Percentiles rank a stretch among this genome's conserved stretches.
Conservation (phyloP, 2,329 filamentous ascomycete species). For the Claviceps maximensis region DNA sequence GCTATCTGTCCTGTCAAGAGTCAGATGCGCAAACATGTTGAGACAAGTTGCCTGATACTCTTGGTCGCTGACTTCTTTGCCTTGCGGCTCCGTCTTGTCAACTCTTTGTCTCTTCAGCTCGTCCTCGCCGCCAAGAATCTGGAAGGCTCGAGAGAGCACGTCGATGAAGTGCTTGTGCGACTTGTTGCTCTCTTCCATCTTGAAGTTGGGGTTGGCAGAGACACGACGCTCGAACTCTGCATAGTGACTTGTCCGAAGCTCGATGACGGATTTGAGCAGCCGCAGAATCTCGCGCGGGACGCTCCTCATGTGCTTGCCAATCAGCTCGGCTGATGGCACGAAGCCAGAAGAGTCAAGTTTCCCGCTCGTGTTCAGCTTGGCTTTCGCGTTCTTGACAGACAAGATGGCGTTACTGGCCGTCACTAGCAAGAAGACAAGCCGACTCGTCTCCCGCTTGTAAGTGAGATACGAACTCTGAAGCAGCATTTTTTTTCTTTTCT, state of each 20-base stretch:
- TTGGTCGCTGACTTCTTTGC: neutral
- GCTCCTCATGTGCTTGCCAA: constrained; percentile 20
- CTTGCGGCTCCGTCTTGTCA: neutral
- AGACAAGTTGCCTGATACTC: neutral
- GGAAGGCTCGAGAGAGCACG: constrained; percentile 22
- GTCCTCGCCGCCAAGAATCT: constrained; percentile 19
- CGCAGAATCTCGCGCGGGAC: constrained; percentile 21
- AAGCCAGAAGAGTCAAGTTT: constrained; percentile 23
- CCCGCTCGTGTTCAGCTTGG: constrained; percentile 23
- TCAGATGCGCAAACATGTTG: constrained; percentile 1
- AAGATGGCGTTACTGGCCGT: constrained; percentile 24
- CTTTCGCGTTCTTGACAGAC: constrained; percentile 7
- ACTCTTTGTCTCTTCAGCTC: constrained; percentile 9
- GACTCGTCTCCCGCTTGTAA: constrained; percentile 27
- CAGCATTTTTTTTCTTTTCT: constrained; percentile 11
- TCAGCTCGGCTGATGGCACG: constrained; percentile 25
- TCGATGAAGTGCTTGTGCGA: constrained; percentile 31
- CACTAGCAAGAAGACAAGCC: constrained; percentile 26
- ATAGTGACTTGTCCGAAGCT: constrained; percentile 18
- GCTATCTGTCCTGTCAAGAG: neutral
- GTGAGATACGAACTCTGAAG: constrained; percentile 19
- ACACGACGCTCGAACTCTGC: constrained; percentile 20
- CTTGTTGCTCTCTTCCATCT: constrained; percentile 24
- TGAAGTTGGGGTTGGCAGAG: constrained; percentile 18
- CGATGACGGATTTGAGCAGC: constrained; percentile 26